Conservation (phyloP, 768 basidiomycete genomes). For the Tricholoma hemisulphureum region DNA sequence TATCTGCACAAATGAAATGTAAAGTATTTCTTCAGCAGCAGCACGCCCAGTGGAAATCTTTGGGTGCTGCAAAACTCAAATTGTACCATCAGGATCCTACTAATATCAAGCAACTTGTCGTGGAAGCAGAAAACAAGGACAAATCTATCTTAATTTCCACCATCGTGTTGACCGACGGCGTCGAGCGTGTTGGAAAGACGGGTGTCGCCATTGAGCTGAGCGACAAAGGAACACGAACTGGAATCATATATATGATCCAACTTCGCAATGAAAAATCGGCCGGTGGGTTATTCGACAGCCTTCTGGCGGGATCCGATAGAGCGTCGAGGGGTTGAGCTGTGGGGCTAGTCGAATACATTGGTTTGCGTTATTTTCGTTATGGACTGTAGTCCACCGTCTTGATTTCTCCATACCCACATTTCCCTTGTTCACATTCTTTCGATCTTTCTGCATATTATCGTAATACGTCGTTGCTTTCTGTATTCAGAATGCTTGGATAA, state of each 20-base stretch:
- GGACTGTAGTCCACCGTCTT: constrained; percentile 12
- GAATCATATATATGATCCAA: constrained; percentile 97
- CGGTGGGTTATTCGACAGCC: constrained; percentile 77
- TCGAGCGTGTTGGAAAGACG: constrained; percentile 98
- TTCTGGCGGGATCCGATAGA: constrained; percentile 86
- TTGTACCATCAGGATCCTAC: constrained; percentile 83
- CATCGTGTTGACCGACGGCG: constrained; percentile 92
- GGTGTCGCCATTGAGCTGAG: constrained; percentile 96
- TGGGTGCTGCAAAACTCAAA: constrained; percentile 85
- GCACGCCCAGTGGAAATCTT: constrained; percentile 96
- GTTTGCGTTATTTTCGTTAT: constrained; percentile 5
- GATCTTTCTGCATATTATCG: constrained; percentile 11
- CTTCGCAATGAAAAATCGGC: constrained; percentile 86
- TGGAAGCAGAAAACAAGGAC: constrained; percentile 77
- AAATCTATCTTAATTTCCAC: constrained; percentile 87
- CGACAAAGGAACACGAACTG: constrained; percentile 87
- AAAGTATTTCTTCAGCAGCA: constrained; percentile 96
- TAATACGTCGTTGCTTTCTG: constrained; percentile 8
- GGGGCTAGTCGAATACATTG: not conserved
- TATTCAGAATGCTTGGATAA: constrained; percentile 16
- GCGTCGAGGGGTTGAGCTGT: constrained; percentile 13
- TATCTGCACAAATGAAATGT: constrained; percentile 94
- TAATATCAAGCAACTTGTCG: constrained; percentile 94
- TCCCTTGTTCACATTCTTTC: constrained; percentile 13
- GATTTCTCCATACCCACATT: constrained; percentile 3